Conservation (phyloP, 2,329 filamentous ascomycete species). For the Chaetomium olivaceum region DNA sequence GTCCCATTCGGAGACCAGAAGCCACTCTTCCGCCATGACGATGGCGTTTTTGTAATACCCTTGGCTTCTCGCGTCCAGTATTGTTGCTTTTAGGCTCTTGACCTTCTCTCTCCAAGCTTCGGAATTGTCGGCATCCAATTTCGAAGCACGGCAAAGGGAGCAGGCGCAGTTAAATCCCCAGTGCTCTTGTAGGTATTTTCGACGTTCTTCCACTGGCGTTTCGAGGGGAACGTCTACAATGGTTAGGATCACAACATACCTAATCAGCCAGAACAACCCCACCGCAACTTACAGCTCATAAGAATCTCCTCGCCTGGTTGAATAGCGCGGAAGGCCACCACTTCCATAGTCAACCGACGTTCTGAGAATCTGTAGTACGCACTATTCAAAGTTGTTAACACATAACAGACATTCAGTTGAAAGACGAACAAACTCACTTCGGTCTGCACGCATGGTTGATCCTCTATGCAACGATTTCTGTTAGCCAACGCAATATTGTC, state of each 20-base stretch:
- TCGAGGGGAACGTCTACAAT: conserved; percentile 31
- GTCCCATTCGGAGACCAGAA: conserved; percentile 29
- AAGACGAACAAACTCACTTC: conserved; percentile 30
- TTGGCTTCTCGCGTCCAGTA: conserved; percentile 25
- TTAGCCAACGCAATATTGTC: background rate
- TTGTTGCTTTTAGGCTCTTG: conserved; percentile 27
- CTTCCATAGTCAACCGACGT: conserved; percentile 31
- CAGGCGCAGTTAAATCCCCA: conserved; percentile 34
- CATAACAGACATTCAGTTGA: too few species aligned
- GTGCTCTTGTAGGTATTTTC: conserved; percentile 27
- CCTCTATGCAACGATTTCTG: conserved; percentile 20
- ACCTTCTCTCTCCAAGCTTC: conserved; percentile 26
- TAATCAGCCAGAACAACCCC: background rate
- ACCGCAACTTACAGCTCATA: conserved; percentile 35
- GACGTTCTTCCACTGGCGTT: conserved; percentile 22
- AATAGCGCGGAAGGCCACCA: conserved; percentile 34
- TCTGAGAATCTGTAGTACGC: conserved; percentile 31
- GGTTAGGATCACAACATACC: background rate
- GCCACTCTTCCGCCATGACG: conserved; percentile 31
- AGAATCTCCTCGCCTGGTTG: conserved; percentile 36
- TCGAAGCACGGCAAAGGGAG: conserved; percentile 29
- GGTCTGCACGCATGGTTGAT: conserved; percentile 36
- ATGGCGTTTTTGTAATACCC: conserved; percentile 32
- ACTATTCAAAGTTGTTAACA: conserved; percentile 17
- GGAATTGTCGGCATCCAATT: conserved; percentile 32